Percentiles rank a stretch among this genome's conserved stretches.
Evolutionary conservation across 1,284 basidiomycete species (phyloP).

Genomic region (Cutaneotrichosporon sp.): DNA sequence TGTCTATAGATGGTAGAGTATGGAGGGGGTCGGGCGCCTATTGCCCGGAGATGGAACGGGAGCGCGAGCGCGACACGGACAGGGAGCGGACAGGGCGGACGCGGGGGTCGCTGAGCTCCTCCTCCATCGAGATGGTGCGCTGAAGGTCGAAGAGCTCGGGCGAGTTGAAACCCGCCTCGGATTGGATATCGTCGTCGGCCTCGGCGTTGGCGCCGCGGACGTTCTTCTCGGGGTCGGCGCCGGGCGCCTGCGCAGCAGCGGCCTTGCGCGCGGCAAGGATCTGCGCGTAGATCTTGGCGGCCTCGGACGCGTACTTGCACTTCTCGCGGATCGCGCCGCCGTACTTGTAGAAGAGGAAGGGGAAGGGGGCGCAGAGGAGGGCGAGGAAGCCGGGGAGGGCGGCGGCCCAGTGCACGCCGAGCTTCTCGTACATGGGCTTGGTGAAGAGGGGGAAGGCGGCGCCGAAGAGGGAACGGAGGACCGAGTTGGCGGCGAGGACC

Average conservation of each 20-base stretch:
- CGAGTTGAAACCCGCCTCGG: neutral
- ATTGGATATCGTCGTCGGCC: neutral
- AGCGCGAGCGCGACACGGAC: neutral
- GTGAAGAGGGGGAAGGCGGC: conserved; percentile 66
- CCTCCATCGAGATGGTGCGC: conserved; percentile 25
- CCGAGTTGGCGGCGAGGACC: conserved; percentile 68
- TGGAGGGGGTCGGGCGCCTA: neutral
- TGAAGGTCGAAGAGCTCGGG: conserved; percentile 25
- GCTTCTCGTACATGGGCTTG: conserved; percentile 52
- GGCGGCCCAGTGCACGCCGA: conserved; percentile 68
- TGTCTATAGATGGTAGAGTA: no score
- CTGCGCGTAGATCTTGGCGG: conserved; percentile 39
- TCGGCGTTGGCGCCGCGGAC: neutral
- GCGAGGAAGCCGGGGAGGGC: conserved; percentile 65
- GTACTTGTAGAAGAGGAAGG: conserved; percentile 58
- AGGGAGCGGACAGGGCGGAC: conserved; percentile 10
- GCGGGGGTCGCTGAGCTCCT: conserved; percentile 18
- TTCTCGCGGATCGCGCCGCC: conserved; percentile 63
- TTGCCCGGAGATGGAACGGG: neutral
- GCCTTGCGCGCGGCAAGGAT: conserved; percentile 45
- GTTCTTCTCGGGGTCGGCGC: conserved; percentile 21
- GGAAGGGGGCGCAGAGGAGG: conserved; percentile 62
- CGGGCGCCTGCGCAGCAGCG: conserved; percentile 7
- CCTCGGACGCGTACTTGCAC: conserved; percentile 56
- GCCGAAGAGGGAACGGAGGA: conserved; percentile 67